Evolutionary conservation across 768 basidiomycete species (phyloP).

Genomic region (Suillus weaverae): DNA sequence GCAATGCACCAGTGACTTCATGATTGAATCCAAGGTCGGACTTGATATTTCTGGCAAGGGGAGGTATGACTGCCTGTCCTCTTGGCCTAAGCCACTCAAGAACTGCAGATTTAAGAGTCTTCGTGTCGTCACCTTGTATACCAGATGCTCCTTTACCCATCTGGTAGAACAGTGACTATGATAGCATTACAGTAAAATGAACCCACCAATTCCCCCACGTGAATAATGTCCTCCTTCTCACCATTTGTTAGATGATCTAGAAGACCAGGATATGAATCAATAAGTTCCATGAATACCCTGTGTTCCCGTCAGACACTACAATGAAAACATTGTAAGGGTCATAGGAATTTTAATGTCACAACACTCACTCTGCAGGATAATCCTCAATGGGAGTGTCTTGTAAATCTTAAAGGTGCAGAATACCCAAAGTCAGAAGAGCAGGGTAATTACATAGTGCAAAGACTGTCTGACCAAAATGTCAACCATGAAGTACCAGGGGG

Average conservation of each 20-base stretch:
- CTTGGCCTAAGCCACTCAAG: neutral
- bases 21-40: neutral
- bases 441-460: neutral
- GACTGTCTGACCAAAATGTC: neutral
- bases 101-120: neutral
- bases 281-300: too few species aligned
- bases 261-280: too few species aligned
- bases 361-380: neutral
- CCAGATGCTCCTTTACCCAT: neutral
- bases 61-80: neutral
- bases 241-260: neutral
- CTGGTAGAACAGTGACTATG: neutral
- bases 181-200: rapidly evolving
- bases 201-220: neutral
- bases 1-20: neutral
- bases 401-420: neutral
- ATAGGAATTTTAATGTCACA: too few species aligned
- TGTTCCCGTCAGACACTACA: too few species aligned
- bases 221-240: neutral
- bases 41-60: neutral
- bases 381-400: neutral
- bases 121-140: neutral
- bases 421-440: neutral
- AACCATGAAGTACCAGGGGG: neutral
- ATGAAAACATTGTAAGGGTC: neutral